Base-by-base conservation (phyloP, 495 filamentous ascomycete species). In the Parachaetomium inaequale region DNA sequence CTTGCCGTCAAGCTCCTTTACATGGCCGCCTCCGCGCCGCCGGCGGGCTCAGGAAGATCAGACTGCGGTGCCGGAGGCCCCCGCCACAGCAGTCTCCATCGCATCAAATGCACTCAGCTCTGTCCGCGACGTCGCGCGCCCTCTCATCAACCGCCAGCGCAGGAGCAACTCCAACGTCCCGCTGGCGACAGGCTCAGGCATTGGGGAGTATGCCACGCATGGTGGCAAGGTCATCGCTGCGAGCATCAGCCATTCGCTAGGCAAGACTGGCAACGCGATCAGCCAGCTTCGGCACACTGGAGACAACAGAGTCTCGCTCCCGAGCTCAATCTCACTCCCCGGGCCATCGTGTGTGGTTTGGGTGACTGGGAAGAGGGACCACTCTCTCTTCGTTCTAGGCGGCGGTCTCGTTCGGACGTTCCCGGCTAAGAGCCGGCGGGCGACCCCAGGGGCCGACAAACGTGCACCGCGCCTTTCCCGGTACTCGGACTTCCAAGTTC, bases 1-100 rank as follows among this genome's bases (percentile, higher is more conserved):
- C 66, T 76, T 97, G 50, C 90, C 91, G n/a, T 76, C 85, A 28
- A 88, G 84, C 54, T 90, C 92, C 4, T 92, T 91, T 60, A 85
- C 88, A 45, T 97, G 93, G 93, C 93, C 93, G 32, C 93, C 93
- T 46, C 86, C 87, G 58, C 90, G 89, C 49, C 87, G 89, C 55
- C 68, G 75, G 21, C 80, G 76, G 19, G 67, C 78, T 21, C 70
- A 78, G 23, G 74, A 80, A n/a, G 70, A 67, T 28, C 78, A 76
- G 45, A 62, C 69, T 11, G 56, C 72, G 66, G 34, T 74, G 45
- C 40, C 70, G 56, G 74, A 70, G 62, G 70, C 82, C 10, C 58
- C 80, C 1, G 69, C 76, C 15, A 81, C 82, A 3, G 82, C 82
- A 25, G 78, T 82, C 23, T 78, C 80, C 12, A 73, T 82, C 40